A percentile compares a stretch with the other conserved stretches of the same genome.
phyloP scores from a whole-genome alignment of 768 basidiomycete genomes.

The Dacryopinax spathularia region DNA sequence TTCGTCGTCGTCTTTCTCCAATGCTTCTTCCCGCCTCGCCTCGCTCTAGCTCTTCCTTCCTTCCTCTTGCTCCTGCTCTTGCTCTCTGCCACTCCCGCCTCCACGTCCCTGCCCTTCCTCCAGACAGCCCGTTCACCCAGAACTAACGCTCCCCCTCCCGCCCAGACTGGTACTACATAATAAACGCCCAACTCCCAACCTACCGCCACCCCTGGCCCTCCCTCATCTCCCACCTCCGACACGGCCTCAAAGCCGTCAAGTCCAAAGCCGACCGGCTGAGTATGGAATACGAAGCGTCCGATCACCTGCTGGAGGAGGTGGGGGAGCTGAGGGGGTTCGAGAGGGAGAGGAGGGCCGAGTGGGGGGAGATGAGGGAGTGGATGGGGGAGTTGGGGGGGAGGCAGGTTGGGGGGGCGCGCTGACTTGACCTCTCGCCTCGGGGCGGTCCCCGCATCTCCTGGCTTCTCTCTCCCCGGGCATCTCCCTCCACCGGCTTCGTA shows the following conservation, averaged over 20 bases:
- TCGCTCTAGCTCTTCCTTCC: too few relatives aligned
- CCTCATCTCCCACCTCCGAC: neutral
- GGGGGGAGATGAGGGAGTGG: neutral
- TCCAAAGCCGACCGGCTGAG: neutral
- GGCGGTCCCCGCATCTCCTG: too few relatives aligned
- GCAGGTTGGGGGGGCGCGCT: too few relatives aligned
- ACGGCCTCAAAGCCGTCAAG: neutral
- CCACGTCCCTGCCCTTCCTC: too few relatives aligned
- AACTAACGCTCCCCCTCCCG: neutral
- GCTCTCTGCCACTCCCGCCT: too few relatives aligned
- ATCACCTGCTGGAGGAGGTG: neutral
- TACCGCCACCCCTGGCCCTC: neutral
- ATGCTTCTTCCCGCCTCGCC: too few relatives aligned
- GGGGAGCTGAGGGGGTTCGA: neutral
- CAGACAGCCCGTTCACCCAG: too few relatives aligned
- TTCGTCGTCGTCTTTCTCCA: neutral
- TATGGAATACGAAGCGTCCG: neutral
- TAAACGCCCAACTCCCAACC: neutral
- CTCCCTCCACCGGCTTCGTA: too few relatives aligned
- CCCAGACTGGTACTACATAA: neutral
- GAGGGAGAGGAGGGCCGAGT: neutral
- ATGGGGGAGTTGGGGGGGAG: neutral
- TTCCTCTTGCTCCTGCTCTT: too few relatives aligned
- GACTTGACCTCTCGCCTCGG: too few relatives aligned
- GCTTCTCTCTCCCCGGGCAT: too few relatives aligned